Evolutionary conservation across 768 basidiomycete species (phyloP), one percentile per base, ranked within the genome.

Genomic region (Gloeopeniophorella convolvens): DNA sequence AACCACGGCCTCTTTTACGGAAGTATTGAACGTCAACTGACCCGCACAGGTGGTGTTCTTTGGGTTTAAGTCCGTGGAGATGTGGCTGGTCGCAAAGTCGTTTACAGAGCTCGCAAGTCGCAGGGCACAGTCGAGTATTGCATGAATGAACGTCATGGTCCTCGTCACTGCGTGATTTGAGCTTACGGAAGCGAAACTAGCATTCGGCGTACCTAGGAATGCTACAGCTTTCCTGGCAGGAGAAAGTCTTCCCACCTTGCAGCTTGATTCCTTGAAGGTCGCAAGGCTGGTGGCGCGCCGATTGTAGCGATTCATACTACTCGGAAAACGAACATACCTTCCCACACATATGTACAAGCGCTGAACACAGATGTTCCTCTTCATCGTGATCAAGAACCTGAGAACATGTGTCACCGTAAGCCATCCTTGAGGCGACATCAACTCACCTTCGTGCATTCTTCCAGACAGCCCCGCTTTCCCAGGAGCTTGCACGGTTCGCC

Each of bases 41-140:
- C 80, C 80, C 80, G 68, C 80, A 83, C 28, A 83, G 70, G 65
- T 83, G 80, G 23, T 72, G 50, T 0, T 67, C 64, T 4, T 48
- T 59, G 2, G 55, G 47, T 20, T 70, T 59, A 4, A 80, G 64
- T 1, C 71, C 78, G 45, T 83, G 80, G 37, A 82, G 65, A 64
- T 82, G 82, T 16, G 59, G 56, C 39, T 65, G 56, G 1, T 71
- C 64, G 51, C 81, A 83, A 16, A 78, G 64, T 13, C 79, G 69
- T 54, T 70, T 76, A 59, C 82, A 83, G 3, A 83, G 61, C 44
- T 76, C 68, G 56, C 81, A 83, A 3, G 62, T 53, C 8, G 79
- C 55, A 0, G 81, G 80, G 55, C 82, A 83, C 30, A 73, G 68
- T 11, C 72, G 65, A 27, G 71, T 65, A 32, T 78, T 73, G 53